phyloP scores from a whole-genome alignment of 2,329 filamentous ascomycete species.

The Verruconis gallopava region DNA sequence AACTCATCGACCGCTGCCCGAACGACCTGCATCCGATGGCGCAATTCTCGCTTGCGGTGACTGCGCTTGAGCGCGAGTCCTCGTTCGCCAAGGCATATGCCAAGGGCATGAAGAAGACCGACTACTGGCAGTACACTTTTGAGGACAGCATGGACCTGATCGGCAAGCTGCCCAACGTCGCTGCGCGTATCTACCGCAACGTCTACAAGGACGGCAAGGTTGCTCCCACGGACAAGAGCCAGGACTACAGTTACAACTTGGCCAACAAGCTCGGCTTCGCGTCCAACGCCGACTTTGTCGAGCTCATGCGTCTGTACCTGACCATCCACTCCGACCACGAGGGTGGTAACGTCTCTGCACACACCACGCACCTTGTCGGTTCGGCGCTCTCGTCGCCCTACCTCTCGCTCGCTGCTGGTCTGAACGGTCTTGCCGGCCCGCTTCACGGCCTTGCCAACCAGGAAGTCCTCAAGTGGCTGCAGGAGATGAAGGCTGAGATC shows the following conservation, averaged over 20 bases:
- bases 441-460: conserved; percentile 99
- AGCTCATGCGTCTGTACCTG: conserved; percentile 97
- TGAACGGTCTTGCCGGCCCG: conserved; percentile 95
- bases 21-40: conserved; percentile 99
- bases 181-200: conserved; percentile 98
- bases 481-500: conserved; percentile 93
- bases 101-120: conserved; percentile 98
- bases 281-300: conserved; percentile 89
- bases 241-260: conserved; percentile 99
- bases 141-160: conserved; percentile 99
- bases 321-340: conserved; percentile 99
- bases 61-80: conserved; percentile 95
- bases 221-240: conserved; percentile 87
- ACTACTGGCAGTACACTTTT: conserved; percentile 99
- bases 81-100: conserved; percentile 97
- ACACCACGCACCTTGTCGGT: conserved; percentile 97
- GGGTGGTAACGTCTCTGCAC: conserved; percentile 95
- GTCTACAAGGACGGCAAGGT: conserved; percentile 99
- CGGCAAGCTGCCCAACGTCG: conserved; percentile 97
- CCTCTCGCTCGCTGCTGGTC: conserved; percentile 89
- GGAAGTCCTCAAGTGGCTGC: conserved; percentile 98
- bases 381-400: conserved; percentile 93
- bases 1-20: conserved; percentile 96
- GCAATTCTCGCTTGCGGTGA: conserved; percentile 96
- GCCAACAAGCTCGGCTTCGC: conserved; percentile 98